Evolutionary conservation across 2,329 filamentous ascomycete genomes (phyloP).

Genomic region (Neopestalotiopsis rosae): DNA sequence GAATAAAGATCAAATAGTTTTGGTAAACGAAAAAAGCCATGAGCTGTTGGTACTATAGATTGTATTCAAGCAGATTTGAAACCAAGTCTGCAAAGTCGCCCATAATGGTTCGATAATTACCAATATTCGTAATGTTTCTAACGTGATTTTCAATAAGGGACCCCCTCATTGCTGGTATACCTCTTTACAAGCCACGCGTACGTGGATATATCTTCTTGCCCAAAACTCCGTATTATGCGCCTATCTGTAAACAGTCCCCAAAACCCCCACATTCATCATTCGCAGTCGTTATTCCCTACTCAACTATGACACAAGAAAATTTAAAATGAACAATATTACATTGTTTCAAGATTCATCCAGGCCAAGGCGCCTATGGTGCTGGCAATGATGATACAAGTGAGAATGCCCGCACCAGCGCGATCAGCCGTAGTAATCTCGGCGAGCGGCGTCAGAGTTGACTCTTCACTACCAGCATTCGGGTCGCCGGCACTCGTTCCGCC

Average conservation of each 20-base stretch:
- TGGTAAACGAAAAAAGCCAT: neutral
- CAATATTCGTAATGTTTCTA: neutral
- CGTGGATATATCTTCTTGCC: neutral
- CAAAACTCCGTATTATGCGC: neutral
- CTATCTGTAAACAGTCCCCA: neutral
- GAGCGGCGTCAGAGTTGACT: constrained; percentile 27
- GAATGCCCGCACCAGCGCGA: constrained; percentile 52
- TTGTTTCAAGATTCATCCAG: constrained; percentile 49
- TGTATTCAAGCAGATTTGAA: too few relatives aligned
- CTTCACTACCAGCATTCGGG: constrained; percentile 45
- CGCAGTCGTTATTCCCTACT: neutral
- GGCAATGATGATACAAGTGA: constrained; percentile 51
- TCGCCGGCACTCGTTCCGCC: constrained; percentile 58
- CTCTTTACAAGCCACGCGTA: neutral
- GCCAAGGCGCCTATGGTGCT: constrained; percentile 49
- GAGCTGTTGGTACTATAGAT: neutral
- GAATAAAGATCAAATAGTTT: neutral
- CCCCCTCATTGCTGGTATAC: neutral
- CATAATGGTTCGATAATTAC: neutral
- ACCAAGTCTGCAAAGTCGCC: neutral
- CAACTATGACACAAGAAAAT: neutral
- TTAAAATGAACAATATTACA: neutral
- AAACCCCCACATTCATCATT: neutral
- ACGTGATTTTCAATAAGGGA: neutral
- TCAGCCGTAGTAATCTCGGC: constrained; percentile 49